Percentiles rank a stretch among this genome's conserved stretches.
These are phyloP conservation scores for Castanea mollissima DNA, from an alignment of 306 rosid species.

Conservation along the genomic window DNA sequence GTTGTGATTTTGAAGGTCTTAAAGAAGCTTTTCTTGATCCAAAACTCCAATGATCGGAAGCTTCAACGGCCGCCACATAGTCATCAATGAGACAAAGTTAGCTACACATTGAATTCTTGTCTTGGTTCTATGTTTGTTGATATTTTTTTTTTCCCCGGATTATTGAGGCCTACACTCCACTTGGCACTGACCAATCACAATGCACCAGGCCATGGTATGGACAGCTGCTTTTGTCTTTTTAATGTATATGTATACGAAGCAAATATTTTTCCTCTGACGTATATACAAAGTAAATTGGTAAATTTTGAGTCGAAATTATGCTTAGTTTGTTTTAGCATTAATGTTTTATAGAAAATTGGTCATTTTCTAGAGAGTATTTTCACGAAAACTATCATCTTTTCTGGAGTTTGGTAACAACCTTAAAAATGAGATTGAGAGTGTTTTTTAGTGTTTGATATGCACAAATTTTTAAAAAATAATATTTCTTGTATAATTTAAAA, in stretches of 20 bases:
- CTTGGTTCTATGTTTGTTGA: background rate
- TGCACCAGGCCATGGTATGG: background rate
- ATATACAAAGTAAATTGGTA: no score
- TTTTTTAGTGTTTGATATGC: no score
- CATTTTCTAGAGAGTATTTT: no score
- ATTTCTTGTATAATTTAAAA: no score
- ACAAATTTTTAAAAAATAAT: fast-evolving
- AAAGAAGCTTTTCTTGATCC: conserved; percentile 45
- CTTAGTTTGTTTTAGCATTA: no score
- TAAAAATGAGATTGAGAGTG: no score
- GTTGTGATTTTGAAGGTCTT: conserved; percentile 43
- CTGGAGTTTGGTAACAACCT: no score
- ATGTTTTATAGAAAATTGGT: no score
- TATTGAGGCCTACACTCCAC: background rate
- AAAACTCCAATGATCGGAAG: conserved; percentile 27
- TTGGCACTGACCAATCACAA: background rate
- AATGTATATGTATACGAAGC: background rate
- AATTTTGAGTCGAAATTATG: no score
- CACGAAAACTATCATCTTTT: no score
- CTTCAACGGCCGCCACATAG: background rate
- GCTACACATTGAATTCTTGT: background rate
- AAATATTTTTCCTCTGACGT: background rate
- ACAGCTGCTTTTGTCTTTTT: background rate
- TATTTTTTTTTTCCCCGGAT: background rate
- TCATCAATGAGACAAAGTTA: background rate